These are phyloP conservation scores for Aspergillus homomorphus DNA, from an alignment of 495 filamentous ascomycete genomes.

Conservation along the genomic window DNA sequence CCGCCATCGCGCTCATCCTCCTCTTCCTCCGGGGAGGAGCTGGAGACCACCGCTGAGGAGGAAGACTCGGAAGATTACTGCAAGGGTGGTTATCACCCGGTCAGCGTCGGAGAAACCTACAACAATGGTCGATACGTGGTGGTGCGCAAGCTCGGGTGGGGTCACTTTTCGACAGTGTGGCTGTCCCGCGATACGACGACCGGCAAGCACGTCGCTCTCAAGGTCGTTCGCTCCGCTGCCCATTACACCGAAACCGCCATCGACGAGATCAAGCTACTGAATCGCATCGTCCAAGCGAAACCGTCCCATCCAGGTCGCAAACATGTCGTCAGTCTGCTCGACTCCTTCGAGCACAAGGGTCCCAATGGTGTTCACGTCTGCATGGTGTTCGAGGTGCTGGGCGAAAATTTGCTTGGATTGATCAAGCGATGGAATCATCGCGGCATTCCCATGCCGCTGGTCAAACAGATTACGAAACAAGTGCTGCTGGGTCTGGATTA, in stretches of 20 bases:
- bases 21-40: constrained; percentile 79
- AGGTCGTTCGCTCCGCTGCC: constrained; percentile 93
- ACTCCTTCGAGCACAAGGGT: constrained; percentile 97
- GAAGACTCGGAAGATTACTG: constrained; percentile 99
- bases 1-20: constrained; percentile 71
- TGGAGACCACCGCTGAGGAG: constrained; percentile 93
- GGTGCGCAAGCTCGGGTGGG: constrained; percentile 96
- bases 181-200: constrained; percentile 87
- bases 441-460: constrained; percentile 91
- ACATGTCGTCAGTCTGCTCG: constrained; percentile 91
- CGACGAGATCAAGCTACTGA: constrained; percentile 97
- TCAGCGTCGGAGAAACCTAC: constrained; percentile 89
- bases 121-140: constrained; percentile 97
- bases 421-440: constrained; percentile 99
- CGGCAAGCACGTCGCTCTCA: constrained; percentile 92
- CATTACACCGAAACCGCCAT: constrained; percentile 99
- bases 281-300: constrained; percentile 93
- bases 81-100: constrained; percentile 97
- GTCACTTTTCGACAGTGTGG: constrained; percentile 99
- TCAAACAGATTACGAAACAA: constrained; percentile 98
- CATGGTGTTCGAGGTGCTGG: constrained; percentile 98
- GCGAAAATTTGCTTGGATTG: constrained; percentile 90
- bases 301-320: constrained; percentile 87
- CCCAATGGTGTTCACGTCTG: constrained; percentile 95
- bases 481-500: constrained; percentile 94